A percentile compares a stretch with the other conserved stretches of the same genome.
These are phyloP conservation scores for Haplosporangium sp. DNA, from an alignment of 371 early-diverging fungal species.

Conservation along the genomic window DNA sequence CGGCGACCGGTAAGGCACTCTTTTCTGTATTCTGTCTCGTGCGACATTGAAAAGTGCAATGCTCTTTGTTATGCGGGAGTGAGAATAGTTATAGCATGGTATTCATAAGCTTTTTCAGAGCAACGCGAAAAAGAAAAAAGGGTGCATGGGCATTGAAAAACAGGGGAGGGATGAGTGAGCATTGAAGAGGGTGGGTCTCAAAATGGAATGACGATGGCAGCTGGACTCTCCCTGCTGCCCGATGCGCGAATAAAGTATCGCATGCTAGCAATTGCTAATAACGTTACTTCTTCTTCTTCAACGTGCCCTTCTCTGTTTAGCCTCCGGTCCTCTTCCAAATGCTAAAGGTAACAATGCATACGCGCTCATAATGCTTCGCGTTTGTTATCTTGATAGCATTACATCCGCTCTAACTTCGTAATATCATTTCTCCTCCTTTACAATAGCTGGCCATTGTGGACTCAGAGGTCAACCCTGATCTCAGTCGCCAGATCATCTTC, in stretches of 20 bases:
- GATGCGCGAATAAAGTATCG: neutral
- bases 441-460: constrained; percentile 66
- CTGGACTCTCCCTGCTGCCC: constrained; percentile 13
- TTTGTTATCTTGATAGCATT: neutral
- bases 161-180: neutral
- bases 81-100: no score
- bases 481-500: constrained; percentile 62
- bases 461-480: constrained; percentile 57
- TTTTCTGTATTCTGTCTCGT: constrained; percentile 5
- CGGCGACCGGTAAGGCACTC: constrained; percentile 51
- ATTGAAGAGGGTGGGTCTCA: neutral
- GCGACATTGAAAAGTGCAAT: neutral
- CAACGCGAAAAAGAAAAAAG: neutral
- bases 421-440: neutral
- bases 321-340: constrained; percentile 42
- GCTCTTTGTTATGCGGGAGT: neutral
- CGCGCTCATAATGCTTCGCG: constrained; percentile 2
- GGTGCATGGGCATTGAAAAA: neutral
- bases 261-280: no score
- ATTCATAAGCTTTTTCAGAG: neutral
- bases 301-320: constrained; percentile 3
- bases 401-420: neutral
- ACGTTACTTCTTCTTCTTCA: no score
- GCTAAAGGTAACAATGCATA: constrained; percentile 13
- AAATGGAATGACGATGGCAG: constrained; percentile 21